phyloP scores from a whole-genome alignment of 139 green algal species.

The Chlorella sp. region DNA sequence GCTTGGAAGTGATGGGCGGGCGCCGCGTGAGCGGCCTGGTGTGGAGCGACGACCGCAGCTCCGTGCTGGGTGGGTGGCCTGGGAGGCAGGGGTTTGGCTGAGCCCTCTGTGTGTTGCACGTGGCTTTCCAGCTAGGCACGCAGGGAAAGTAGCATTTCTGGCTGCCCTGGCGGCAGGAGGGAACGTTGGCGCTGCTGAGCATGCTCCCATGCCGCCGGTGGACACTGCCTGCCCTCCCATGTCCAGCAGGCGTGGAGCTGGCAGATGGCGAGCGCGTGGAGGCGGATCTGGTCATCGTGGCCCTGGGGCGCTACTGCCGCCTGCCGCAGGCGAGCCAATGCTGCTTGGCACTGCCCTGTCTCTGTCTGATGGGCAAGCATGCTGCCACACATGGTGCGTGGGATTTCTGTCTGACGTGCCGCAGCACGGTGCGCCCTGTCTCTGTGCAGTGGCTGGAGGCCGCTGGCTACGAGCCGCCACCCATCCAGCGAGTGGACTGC shows the following conservation, averaged over 20 bases:
- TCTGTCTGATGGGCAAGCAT: too few species aligned
- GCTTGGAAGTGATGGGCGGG: neutral
- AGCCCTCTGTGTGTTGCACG: neutral
- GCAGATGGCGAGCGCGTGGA: neutral
- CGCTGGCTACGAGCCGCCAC: neutral
- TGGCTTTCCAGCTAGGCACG: too few species aligned
- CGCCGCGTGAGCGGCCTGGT: neutral
- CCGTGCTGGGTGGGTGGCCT: neutral
- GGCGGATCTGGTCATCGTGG: conserved; percentile 24
- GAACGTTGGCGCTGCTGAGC: too few species aligned
- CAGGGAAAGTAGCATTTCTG: too few species aligned
- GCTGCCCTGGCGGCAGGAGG: too few species aligned
- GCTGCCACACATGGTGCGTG: too few species aligned
- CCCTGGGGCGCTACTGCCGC: neutral
- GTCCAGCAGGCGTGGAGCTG: conserved; percentile 11
- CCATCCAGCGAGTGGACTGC: neutral
- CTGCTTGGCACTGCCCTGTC: too few species aligned
- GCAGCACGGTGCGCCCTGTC: too few species aligned
- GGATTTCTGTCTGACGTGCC: too few species aligned
- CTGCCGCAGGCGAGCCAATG: neutral
- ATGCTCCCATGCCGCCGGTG: neutral
- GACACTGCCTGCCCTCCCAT: neutral
- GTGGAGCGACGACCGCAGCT: conserved; percentile 2
- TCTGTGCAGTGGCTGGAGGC: conserved; percentile 5
- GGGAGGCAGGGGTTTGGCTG: neutral